Evolutionary conservation across 1,139 yeast genomes (phyloP), one percentile per base, ranked within the genome.

Genomic region (Lizanozyma gosingica): DNA sequence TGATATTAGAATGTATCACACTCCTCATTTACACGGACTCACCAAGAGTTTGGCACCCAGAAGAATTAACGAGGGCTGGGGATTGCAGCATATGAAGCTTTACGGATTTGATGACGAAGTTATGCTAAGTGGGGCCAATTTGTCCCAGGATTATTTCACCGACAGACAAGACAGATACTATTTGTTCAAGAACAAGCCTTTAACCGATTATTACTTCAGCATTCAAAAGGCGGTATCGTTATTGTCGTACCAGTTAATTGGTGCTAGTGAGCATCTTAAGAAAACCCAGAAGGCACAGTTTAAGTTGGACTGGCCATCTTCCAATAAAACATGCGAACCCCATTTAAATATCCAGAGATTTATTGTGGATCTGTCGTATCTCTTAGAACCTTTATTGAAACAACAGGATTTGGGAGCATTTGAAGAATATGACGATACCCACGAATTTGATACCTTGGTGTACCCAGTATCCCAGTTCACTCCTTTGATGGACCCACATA

Each of bases 11-110:
- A 74, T 90, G 73, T 92, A 85, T 58, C 95, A 85, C 51, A 92
- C 98, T 0, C 98, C 99, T 0, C 82, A 82, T 47, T 71, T 86
- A 48, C 66, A 74, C 37, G 95, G 95, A 0, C 55, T 84, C 43
- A 72, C 76, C 43, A 79, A 80, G 53, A 53, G 64, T 15, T 42
- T 85, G 39, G 71, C 88, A 3, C 98, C 99, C 0, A 82, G 76
- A 43, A 71, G 98, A 46, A 71, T 90, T 46, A 88, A 90, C 57
- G 99, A 92, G 63, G 92, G 95, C 4, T 76, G 74, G 63, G 99
- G 99, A 0, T 69, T 92, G 40, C 99, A 92, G 60, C 99, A 92
- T 57, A 94, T 92, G 98, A 92, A 92, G 59, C 72, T 94, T 35
- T 92, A 92, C 56, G 98, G 98, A 1, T 80, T 88, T 54, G 99